These are phyloP conservation scores for Trichosporon sp. DNA, from an alignment of 1,284 basidiomycete genomes.

Conservation along the genomic window DNA sequence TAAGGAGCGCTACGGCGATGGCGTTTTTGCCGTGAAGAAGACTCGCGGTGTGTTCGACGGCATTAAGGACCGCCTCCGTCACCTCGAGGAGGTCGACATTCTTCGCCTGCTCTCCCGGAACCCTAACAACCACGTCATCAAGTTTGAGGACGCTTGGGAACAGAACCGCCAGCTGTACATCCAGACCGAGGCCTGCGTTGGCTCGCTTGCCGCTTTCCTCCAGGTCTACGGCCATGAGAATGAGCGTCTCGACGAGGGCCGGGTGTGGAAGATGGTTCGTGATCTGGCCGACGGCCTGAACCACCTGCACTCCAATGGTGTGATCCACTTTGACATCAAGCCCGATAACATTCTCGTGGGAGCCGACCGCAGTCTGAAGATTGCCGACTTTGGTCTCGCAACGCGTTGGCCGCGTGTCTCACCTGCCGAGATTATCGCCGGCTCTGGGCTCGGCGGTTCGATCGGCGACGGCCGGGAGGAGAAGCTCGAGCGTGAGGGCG, in stretches of 20 bases:
- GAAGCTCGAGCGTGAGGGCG: slow-evolving; percentile 84
- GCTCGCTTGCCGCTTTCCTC: slow-evolving; percentile 86
- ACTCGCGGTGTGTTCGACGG: slow-evolving; percentile 86
- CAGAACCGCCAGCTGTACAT: slow-evolving; percentile 85
- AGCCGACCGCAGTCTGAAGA: slow-evolving; percentile 83
- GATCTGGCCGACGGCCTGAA: slow-evolving; percentile 83
- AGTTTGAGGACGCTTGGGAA: slow-evolving; percentile 96
- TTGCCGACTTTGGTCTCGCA: slow-evolving; percentile 98
- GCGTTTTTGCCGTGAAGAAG: slow-evolving; percentile 85
- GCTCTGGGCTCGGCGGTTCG: slow-evolving; percentile 45
- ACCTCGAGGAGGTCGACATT: slow-evolving; percentile 93
- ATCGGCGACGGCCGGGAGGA: slow-evolving; percentile 31
- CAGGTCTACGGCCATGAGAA: slow-evolving; percentile 85
- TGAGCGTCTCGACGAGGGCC: slow-evolving; percentile 80
- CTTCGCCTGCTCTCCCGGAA: slow-evolving; percentile 66
- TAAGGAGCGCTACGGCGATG: slow-evolving; percentile 59
- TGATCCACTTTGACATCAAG: slow-evolving; percentile 96
- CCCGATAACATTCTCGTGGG: slow-evolving; percentile 96
- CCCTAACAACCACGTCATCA: slow-evolving; percentile 72
- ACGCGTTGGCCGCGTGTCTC: slow-evolving; percentile 68
- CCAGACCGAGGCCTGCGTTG: slow-evolving; percentile 90
- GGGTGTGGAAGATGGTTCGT: slow-evolving; percentile 94
- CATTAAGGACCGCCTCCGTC: slow-evolving; percentile 76
- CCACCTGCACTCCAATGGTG: slow-evolving; percentile 81
- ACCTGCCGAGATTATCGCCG: slow-evolving; percentile 46